phyloP scores from a whole-genome alignment of 768 basidiomycete genomes.

The Mycena alexandri region DNA sequence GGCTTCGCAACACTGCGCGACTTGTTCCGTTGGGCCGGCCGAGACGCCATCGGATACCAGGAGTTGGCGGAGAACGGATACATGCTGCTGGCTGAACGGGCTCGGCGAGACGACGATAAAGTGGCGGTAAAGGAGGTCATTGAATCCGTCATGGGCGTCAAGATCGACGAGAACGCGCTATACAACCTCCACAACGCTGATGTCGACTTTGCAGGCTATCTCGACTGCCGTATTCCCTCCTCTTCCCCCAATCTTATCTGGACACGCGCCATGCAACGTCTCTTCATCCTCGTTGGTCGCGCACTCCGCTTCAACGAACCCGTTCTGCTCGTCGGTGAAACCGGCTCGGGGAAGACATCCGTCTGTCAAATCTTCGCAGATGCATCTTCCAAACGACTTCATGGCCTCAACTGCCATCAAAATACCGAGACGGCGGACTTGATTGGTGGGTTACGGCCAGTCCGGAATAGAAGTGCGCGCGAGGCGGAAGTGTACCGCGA shows the following conservation, averaged over 20 bases:
- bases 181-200: constrained; percentile 68
- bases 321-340: constrained; percentile 95
- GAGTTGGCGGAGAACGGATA: constrained; percentile 96
- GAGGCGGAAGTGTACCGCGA: constrained; percentile 65
- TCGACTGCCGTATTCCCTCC: constrained; percentile 67
- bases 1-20: constrained; percentile 97
- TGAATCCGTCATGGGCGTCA: constrained; percentile 89
- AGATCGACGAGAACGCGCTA: constrained; percentile 76
- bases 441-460: constrained; percentile 91
- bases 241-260: constrained; percentile 75
- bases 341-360: constrained; percentile 97
- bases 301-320: constrained; percentile 94
- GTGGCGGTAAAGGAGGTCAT: constrained; percentile 92
- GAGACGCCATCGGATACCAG: constrained; percentile 91
- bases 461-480: constrained; percentile 76
- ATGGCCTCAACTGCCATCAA: constrained; percentile 94
- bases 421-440: constrained; percentile 98
- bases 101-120: constrained; percentile 88
- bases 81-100: constrained; percentile 95
- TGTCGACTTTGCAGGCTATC: constrained; percentile 57
- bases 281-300: constrained; percentile 87
- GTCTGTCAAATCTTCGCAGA: constrained; percentile 92
- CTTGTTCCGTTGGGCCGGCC: constrained; percentile 95
- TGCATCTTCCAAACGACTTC: constrained; percentile 68
- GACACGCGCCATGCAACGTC: constrained; percentile 93